Conservation (phyloP, 371 early-diverging fungal genomes). For the Capniomyces stellatus region DNA sequence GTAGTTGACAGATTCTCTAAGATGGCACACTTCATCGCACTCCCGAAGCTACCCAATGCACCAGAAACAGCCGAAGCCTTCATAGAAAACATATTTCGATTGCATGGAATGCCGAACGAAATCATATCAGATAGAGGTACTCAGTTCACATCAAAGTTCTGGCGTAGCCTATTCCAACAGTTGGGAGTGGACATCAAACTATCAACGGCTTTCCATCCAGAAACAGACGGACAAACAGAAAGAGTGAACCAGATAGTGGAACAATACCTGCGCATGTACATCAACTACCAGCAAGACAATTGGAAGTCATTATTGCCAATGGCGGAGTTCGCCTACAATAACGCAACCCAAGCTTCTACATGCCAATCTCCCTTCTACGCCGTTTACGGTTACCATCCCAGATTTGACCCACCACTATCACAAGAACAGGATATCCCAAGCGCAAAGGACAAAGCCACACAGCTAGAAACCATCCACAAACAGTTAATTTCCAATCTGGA, state of each 20-base stretch:
- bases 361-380: slow-evolving; percentile 12
- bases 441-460: neutral
- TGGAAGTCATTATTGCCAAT: slow-evolving; percentile 17
- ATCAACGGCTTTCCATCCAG: slow-evolving; percentile 28
- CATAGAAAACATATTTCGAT: slow-evolving; percentile 8
- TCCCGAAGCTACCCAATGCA: slow-evolving; percentile 5
- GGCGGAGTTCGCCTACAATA: slow-evolving; percentile 26
- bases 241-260: slow-evolving; percentile 21
- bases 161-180: slow-evolving; percentile 12
- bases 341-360: slow-evolving; percentile 7
- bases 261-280: slow-evolving; percentile 19
- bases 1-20: slow-evolving; percentile 20
- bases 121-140: slow-evolving; percentile 27
- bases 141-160: slow-evolving; percentile 24
- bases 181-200: slow-evolving; percentile 13
- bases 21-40: slow-evolving; percentile 14
- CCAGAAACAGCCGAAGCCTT: slow-evolving; percentile 11
- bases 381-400: slow-evolving; percentile 17
- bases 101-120: slow-evolving; percentile 17
- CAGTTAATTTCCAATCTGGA: neutral
- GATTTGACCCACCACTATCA: neutral
- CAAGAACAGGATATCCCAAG: neutral
- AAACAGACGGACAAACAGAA: slow-evolving; percentile 35
- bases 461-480: neutral
- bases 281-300: slow-evolving; percentile 16